Evolutionary conservation across 1,284 basidiomycete genomes (phyloP).

Genomic region (Peniophora sp.): DNA sequence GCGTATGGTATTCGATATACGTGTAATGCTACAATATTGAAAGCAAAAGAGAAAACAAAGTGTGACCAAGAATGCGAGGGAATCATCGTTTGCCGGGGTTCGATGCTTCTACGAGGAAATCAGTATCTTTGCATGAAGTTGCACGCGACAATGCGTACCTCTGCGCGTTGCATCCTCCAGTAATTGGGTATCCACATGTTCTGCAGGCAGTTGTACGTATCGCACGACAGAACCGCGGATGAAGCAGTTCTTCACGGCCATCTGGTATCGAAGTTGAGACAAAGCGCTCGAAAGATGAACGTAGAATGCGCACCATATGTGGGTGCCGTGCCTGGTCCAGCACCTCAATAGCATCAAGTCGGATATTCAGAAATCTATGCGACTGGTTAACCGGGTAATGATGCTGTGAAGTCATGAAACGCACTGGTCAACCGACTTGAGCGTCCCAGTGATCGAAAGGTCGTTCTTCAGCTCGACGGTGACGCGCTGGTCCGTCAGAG

Average conservation of each 20-base stretch:
- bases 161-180: slow-evolving; percentile 96
- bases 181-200: slow-evolving; percentile 92
- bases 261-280: slow-evolving; percentile 44
- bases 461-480: slow-evolving; percentile 99
- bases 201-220: slow-evolving; percentile 91
- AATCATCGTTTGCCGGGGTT: slow-evolving; percentile 10
- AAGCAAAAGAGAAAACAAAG: slow-evolving; percentile 1
- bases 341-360: slow-evolving; percentile 91
- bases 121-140: not conserved
- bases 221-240: slow-evolving; percentile 98
- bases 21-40: slow-evolving; percentile 4
- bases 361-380: slow-evolving; percentile 90
- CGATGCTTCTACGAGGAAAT: slow-evolving; percentile 7
- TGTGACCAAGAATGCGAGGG: not conserved
- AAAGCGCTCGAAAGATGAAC: not conserved
- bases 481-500: slow-evolving; percentile 93
- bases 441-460: slow-evolving; percentile 90
- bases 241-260: slow-evolving; percentile 98
- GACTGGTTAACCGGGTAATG: not conserved
- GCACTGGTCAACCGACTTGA: slow-evolving; percentile 98
- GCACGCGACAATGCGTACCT: slow-evolving; percentile 46
- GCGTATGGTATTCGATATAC: slow-evolving; percentile 1
- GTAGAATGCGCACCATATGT: slow-evolving; percentile 76
- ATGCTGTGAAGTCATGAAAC: slow-evolving; percentile 20
- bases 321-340: slow-evolving; percentile 91